phyloP scores from a whole-genome alignment of 2,329 filamentous ascomycete species.

The Fusarium pseudograminearum region DNA sequence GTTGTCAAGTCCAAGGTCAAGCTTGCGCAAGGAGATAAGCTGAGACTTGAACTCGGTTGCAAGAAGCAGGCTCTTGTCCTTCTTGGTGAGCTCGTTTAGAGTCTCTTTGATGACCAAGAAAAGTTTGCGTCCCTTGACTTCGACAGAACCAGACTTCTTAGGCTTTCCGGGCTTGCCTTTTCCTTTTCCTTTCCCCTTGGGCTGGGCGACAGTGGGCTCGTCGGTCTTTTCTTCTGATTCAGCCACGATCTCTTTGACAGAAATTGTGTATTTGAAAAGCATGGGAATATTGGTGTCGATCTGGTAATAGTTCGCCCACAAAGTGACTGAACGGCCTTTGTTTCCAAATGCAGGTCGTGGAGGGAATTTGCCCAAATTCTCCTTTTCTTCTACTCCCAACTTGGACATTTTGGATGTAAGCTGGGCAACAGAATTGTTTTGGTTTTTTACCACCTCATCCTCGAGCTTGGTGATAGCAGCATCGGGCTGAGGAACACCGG shows the following conservation, averaged over 20 bases:
- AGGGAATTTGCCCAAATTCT: slow-evolving; percentile 54
- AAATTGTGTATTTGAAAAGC: slow-evolving; percentile 62
- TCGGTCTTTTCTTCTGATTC: slow-evolving; percentile 26
- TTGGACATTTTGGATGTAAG: slow-evolving; percentile 55
- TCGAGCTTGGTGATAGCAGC: slow-evolving; percentile 54
- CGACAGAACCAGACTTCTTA: slow-evolving; percentile 34
- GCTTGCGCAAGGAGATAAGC: slow-evolving; percentile 56
- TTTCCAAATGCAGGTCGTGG: slow-evolving; percentile 63
- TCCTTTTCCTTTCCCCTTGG: slow-evolving; percentile 29
- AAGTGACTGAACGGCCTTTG: slow-evolving; percentile 55
- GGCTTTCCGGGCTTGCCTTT: slow-evolving; percentile 24
- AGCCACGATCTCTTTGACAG: slow-evolving; percentile 48
- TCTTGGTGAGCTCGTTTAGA: slow-evolving; percentile 52
- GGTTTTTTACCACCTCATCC: slow-evolving; percentile 52
- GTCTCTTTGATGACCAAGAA: slow-evolving; percentile 56
- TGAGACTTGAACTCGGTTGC: slow-evolving; percentile 66
- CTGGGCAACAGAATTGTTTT: slow-evolving; percentile 47
- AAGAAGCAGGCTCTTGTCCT: slow-evolving; percentile 48
- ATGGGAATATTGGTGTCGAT: slow-evolving; percentile 54
- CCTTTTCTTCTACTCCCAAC: slow-evolving; percentile 47
- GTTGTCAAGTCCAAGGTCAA: slow-evolving; percentile 51
- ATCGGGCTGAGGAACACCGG: slow-evolving; percentile 43
- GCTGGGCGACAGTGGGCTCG: slow-evolving; percentile 1
- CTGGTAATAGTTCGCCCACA: slow-evolving; percentile 69
- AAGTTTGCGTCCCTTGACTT: slow-evolving; percentile 59